Conservation (phyloP, 306 rosid genomes). For the Castanospermum australe region DNA sequence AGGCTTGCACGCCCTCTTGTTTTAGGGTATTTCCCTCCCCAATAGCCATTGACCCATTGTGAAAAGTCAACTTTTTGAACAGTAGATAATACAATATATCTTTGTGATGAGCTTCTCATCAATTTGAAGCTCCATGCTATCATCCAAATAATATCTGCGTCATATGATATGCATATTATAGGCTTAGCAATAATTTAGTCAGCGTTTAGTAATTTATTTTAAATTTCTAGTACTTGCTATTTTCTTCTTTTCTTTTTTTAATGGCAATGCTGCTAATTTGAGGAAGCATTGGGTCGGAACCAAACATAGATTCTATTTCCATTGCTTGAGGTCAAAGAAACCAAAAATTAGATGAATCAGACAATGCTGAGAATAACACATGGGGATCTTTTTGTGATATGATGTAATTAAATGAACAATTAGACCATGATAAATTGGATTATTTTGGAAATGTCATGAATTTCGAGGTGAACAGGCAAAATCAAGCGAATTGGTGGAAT, state of each 20-base stretch:
- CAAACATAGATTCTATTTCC: slow-evolving; percentile 2
- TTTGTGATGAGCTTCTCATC: background rate
- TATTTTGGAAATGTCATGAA: background rate
- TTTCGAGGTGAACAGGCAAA: slow-evolving; percentile 28
- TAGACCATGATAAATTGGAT: slow-evolving; percentile 4
- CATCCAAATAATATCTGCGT: background rate
- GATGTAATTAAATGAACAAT: background rate
- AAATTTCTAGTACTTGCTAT: background rate
- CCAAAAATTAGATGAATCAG: background rate
- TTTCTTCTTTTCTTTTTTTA: background rate
- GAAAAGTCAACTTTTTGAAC: background rate
- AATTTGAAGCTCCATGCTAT: background rate
- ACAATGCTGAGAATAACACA: background rate
- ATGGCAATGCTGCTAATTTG: background rate
- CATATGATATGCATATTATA: background rate
- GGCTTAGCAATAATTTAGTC: background rate
- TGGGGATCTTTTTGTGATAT: background rate
- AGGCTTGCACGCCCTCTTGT: background rate
- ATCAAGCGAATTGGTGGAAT: slow-evolving; percentile 25
- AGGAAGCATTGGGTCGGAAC: background rate
- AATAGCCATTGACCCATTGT: background rate
- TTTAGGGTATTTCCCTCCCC: background rate
- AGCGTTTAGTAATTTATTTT: background rate
- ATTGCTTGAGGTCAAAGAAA: slow-evolving; percentile 36
- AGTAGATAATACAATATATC: background rate